Evolutionary conservation across 352 stramenopile species (phyloP), one percentile per base, ranked within the genome.

Genomic region (Pythium apleroticum): DNA sequence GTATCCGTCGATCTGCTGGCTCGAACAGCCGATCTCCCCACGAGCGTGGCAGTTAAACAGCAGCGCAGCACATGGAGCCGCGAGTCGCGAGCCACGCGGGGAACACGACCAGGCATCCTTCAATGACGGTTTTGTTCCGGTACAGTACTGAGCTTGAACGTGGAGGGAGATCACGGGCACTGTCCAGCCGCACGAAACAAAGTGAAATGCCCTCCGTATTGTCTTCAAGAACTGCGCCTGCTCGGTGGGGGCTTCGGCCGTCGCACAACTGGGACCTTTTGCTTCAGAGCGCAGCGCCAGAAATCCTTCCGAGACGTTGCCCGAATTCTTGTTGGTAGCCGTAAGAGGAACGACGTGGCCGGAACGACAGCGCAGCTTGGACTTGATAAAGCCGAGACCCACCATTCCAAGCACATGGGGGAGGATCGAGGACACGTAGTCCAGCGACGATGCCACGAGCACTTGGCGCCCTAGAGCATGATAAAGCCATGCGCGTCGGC

Each of bases 31-130:
- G 14, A 33, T 20, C 48, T 19, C 2, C 17, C 48, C 48, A 28
- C 25, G 48, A 31, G 48, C 48, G 24, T 54, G 8, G 24, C 48
- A 54, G 24, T 54, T 54, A 22, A 54, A 33, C 10, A 20, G 48
- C 3, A 54, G 48, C 22, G 14, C 24, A 4, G 48, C 48, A 28
- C 48, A 54, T 19, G 9, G 22, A 12, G 25, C 19, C 14, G 48
- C 20, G n/a, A n/a, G n/a, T n/a, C n/a, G n/a, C 20, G 20, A 20
- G 8, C 48, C 48, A 54, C 11, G 20, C 27, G 1, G 14, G 48
- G 19, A 54, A 54, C 25, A 31, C 24, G 14, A 54, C n/a, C 48
- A 31, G 20, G 19, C 48, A 54, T 2, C 48, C 48, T 3, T 22
- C 43, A 14, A 52, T 27, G 4, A 14, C n/a, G 3, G 7, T 27